Evolutionary conservation across 805 yeast genomes (phyloP), one percentile per base, ranked within the genome.

Genomic region (Cyberlindnera lachancei): DNA sequence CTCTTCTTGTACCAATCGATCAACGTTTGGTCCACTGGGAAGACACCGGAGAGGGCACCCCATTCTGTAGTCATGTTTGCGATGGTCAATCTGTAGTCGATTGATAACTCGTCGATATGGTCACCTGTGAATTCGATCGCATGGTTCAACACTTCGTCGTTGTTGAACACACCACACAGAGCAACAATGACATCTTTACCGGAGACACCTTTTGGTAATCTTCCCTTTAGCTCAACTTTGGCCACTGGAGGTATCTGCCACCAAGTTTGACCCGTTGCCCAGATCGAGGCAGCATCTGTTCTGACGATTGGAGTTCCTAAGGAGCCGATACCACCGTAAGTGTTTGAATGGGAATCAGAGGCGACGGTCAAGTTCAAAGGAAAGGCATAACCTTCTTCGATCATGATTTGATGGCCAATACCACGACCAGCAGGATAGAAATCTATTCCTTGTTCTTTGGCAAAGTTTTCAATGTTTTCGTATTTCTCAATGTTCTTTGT

Each of bases 211-310:
- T 69, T 61, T 10, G 94, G 95, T 37, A 92, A 69, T 45, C 72
- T 59, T 26, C 96, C 96, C 43, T 70, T 66, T 35, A 92, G 70
- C 56, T 85, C 94, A 8, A 92, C 97, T 50, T 78, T 75, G 22
- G 97, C 98, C 16, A 92, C 97, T 1, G 98, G 97, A 3, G 99
- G 99, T 34, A 92, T 85, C 72, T 94, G 98, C 98, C 98, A 92
- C 99, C 99, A 92, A 4, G 98, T 92, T 63, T 87, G 94, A 25
- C 97, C 97, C 0, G 99, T 92, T 10, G 99, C 97, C 99, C 99
- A 92, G 44, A 92, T 90, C 8, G 96, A 76, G 4, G 99, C 99
- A 15, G 97, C 98, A 60, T 92, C 99, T 0, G 99, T 92, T 60
- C 99, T 75, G 35, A 92, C 99, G 34, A 92, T 82, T 8, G 99